Evolutionary conservation across 257 asterid species (phyloP), one percentile per base, ranked within the genome.

Genomic region (Handroanthus guayacan): DNA sequence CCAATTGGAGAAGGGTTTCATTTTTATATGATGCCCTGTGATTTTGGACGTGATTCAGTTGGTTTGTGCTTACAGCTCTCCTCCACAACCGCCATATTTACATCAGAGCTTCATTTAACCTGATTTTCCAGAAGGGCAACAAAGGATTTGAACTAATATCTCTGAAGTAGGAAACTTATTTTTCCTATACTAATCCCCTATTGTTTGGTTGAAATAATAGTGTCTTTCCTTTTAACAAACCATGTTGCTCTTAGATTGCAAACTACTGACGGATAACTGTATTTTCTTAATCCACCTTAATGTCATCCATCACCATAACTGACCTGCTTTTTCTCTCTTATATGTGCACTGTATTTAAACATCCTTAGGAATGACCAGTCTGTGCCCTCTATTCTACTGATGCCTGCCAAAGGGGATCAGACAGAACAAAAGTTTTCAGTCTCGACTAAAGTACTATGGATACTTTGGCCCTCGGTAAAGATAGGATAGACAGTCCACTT

Each of bases 251-350:
- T 34, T 11, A 36, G 16, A 12, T 36, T 34, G 39, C 64, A 51
- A 6, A 14, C 44, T 52, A 44, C 37, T 12, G 65, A 57, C 55
- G 6, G 25, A 25, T 44, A 44, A 25, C 11, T 51, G 47, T 48
- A 18, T 1, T 3, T 18, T 58, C 41, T 5, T 31, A n/a, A 25
- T 31, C 12, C 12, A 45, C 25, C 43, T 20, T 20, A n/a, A 41
- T n/a, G 51, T 44, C 70, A 31, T 67, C 50, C 45, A 66, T 39
- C 67, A 20, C 61, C 38, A 17, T 36, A 34, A 39, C 69, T 56
- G 10, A 44, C 50, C 14, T 67, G 64, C 44, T 34, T 60, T 74
- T 61, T 44, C 14, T 65, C 47, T 43, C 67, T 10, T 20, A 34
- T 66, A 38, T 44, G 67, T 75, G 65, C 45, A 44, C 17, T 45